phyloP scores from a whole-genome alignment of 148 eudicot species.

The Vaccinium corymbosum region DNA sequence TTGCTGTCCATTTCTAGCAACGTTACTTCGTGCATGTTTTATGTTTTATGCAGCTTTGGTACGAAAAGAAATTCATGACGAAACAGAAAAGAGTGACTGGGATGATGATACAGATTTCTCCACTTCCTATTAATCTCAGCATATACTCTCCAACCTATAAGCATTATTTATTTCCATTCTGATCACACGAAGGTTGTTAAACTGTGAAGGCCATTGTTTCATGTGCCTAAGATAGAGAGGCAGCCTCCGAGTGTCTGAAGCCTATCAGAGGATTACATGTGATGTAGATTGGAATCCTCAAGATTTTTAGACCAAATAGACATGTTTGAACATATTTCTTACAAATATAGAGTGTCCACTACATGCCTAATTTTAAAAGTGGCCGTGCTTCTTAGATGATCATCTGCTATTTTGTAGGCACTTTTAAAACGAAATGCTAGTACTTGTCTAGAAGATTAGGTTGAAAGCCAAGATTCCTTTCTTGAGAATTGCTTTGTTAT shows the following conservation, averaged over 20 bases:
- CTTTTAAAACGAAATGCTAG: background rate
- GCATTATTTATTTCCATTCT: background rate
- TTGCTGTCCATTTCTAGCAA: background rate
- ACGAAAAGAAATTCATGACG: conserved; percentile 57
- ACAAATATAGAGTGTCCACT: too few species aligned
- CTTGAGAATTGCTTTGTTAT: background rate
- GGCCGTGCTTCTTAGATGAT: too few species aligned
- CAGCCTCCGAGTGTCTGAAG: too few species aligned
- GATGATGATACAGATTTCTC: conserved; percentile 45
- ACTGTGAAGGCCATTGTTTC: background rate
- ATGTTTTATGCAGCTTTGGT: conserved; percentile 45
- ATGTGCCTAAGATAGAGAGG: too few species aligned
- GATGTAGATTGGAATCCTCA: too few species aligned
- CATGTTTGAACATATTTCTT: too few species aligned
- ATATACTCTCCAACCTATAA: conserved; percentile 59
- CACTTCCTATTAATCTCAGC: conserved; percentile 56
- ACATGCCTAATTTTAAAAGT: too few species aligned
- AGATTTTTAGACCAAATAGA: too few species aligned
- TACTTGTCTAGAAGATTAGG: background rate
- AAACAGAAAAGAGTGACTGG: conserved; percentile 61
- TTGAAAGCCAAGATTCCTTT: conserved; percentile 1
- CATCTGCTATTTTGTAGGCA: background rate
- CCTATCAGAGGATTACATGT: too few species aligned
- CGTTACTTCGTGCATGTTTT: background rate
- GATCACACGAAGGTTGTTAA: background rate